Evolutionary conservation across 768 basidiomycete species (phyloP), one percentile per base, ranked within the genome.

Genomic region (Tricholoma matsutake): DNA sequence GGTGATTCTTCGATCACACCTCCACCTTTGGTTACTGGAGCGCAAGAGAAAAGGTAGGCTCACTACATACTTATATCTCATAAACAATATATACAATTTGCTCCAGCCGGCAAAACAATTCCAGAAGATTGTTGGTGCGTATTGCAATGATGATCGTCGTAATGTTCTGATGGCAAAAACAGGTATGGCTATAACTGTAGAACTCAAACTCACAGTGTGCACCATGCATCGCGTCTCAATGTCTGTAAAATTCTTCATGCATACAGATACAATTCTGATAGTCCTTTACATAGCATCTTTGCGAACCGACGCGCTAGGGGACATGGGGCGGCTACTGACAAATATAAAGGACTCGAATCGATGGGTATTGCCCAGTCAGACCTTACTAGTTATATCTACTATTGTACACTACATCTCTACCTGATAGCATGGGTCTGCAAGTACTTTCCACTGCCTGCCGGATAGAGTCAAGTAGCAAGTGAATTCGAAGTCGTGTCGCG

Each of bases 141-240:
- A 22, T 16, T 13, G 11, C 20, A 10, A 31, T 47, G 10, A 31
- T 32, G 2, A 13, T 31, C 16, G 8, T n/a, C 4, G 18, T 13
- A 45, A 34, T 13, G 9, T 18, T 31, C 28, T 57, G n/a, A 57
- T 32, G 29, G 4, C n/a, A 31, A 14, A n/a, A 9, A 34, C 28
- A 72, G 72, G 71, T 73, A 74, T 60, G 73, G 74, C 14, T 75
- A 72, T 56, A 62, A 71, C 20, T 75, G 73, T 56, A 55, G 65
- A 45, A 71, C 68, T 2, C 74, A 75, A 49, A 68, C 56, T 9
- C 65, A 71, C 25, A 69, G 45, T 6, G 6, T 39, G 3, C 62
- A 54, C 51, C 73, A 74, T 60, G 71, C 72, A 10, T 11, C 16
- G 10, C 68, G 65, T 22, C 54, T 70, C 1, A 74, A 73, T 58